Evolutionary conservation across 306 rosid species (phyloP), one percentile per base, ranked within the genome.

Genomic region (Canavalia ensiformis): DNA sequence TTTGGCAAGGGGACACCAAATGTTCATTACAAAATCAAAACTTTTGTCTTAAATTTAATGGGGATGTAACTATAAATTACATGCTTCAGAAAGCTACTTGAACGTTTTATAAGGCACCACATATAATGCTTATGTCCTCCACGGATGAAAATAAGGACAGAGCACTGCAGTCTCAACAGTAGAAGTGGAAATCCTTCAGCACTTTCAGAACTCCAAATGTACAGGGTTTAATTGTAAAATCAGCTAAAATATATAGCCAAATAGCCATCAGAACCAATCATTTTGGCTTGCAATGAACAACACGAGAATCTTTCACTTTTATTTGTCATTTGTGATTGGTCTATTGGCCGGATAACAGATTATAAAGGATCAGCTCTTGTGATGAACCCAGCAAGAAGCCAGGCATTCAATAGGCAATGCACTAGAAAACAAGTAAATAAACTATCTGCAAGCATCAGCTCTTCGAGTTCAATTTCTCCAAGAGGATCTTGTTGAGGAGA

Each of bases 401-500:
- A 28, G 7, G 42, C 65, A 35, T 25, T 5, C 10, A 35, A 9
- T 67, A 5, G 56, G 63, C 25, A 28, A 45, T 6, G 30, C 0
- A 25, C n/a, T 41, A 54, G 35, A 39, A 13, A 49, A 81, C 51
- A 7, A 79, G 69, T 41, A 55, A 25, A 64, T 33, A 51, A 51
- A 50, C 8, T 34, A 77, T 76, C 34, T 57, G 37, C 55, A 74
- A 68, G 29, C 34, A 78, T 91, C 89, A 95, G 88, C 90, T 91
- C 85, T 88, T 60, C 57, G 93, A 88, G 60, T 93, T 90, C 76
- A 95, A 82, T 81, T 90, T 93, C 82, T 91, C 93, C 74, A 89
- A 65, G 55, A 95, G 98, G 72, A 95, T 90, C 90, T 90, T 93
- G 93, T 90, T 95, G 33, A 95, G 84, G 55, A 95, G 83, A 77